These are phyloP conservation scores for Xylaria sp. DNA, from an alignment of 2,329 filamentous ascomycete species.

Conservation along the genomic window DNA sequence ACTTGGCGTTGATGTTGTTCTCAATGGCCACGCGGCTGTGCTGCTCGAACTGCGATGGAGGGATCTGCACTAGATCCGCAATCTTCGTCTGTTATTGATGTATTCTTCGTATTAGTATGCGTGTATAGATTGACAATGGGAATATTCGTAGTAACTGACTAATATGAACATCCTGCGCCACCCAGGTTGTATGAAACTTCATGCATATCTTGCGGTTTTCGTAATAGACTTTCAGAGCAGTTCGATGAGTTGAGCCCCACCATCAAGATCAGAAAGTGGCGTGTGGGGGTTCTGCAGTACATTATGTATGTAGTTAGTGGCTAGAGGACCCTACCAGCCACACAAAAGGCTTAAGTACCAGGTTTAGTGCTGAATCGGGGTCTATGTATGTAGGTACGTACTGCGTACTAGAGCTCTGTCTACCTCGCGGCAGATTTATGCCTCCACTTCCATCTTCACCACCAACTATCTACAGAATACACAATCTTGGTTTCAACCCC, in stretches of 20 bases:
- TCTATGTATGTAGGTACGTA: no score
- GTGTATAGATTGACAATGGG: background rate
- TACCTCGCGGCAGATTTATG: background rate
- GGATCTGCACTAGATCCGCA: conserved; percentile 93
- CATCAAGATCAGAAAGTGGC: conserved; percentile 17
- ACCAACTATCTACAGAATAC: background rate
- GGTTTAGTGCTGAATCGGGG: background rate
- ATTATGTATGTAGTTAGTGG: no score
- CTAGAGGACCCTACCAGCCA: no score
- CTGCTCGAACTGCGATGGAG: conserved; percentile 88
- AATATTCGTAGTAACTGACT: conserved; percentile 25
- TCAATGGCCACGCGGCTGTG: conserved; percentile 86
- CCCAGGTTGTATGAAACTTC: conserved; percentile 10
- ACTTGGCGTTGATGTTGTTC: conserved; percentile 97
- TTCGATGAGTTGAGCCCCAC: conserved; percentile 15
- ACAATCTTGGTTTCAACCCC: background rate
- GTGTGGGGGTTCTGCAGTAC: background rate
- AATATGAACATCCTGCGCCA: conserved; percentile 39
- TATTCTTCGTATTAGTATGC: conserved; percentile 16
- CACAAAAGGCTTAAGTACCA: background rate
- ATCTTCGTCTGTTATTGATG: conserved; percentile 75
- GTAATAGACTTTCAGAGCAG: background rate
- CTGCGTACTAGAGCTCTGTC: background rate
- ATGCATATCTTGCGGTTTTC: conserved; percentile 6
- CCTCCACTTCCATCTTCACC: background rate